Evolutionary conservation across 345 rosid genomes (phyloP), one percentile per base, ranked within the genome.

Genomic region (Erucastrum elatum): DNA sequence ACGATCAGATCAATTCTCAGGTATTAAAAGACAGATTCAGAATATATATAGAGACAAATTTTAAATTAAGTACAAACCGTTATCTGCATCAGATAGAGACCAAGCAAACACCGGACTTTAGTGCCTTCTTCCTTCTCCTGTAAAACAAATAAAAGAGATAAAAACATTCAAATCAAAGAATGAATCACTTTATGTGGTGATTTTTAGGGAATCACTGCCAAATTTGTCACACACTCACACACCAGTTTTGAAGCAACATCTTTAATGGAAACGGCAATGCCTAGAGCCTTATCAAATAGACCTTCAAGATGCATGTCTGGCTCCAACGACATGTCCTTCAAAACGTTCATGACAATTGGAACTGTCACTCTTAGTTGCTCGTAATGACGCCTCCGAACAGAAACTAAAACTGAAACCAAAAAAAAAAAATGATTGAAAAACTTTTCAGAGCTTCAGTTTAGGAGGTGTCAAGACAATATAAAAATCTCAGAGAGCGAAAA

Each of bases 291-390:
- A 51, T 76, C 81, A 76, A 87, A 89, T 83, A 95, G 70, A 82
- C 21, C 72, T 76, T 85, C 84, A 51, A 75, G 65, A 56, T 87
- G 87, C 29, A 74, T 33, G 71, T 80, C 73, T 30, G 84, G 41
- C 79, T 87, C 88, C 51, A 77, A 80, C n/a, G 84, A 82, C 49
- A 86, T 79, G 26, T 51, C 85, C 84, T 85, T 85, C 72, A 91
- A 76, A 61, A 86, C 91, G 63, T 83, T 85, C 49, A 94, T 61
- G 76, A 90, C 77, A 59, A 91, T 77, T 37, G 91, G 95, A 75
- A 89, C 71, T 58, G 90, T 91, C 35, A 81, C 93, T 81, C 87
- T 93, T 51, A 87, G 75, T 77, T 93, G 98, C 84, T 93, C 87
- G 75, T 86, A 88, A 62, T 91, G 97, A 60, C 87, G 94, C 87